These are phyloP conservation scores for Clarireedia homoeocarpa DNA, from an alignment of 2,329 filamentous ascomycete genomes.

Conservation along the genomic window DNA sequence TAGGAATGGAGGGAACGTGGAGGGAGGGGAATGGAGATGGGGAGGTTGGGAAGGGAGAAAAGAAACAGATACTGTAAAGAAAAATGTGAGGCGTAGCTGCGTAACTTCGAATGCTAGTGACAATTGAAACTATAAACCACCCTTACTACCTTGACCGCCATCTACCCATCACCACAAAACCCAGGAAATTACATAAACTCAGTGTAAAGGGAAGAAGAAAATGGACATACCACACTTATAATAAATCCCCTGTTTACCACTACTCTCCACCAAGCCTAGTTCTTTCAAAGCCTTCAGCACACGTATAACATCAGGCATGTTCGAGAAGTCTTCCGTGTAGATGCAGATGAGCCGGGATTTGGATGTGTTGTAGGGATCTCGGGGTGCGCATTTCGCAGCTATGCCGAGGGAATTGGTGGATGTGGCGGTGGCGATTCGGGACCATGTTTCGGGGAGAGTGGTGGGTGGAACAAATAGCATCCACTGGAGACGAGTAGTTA, in stretches of 20 bases:
- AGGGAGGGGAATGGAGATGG: neutral
- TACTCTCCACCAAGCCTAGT: conserved; percentile 48
- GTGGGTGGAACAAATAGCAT: conserved; percentile 56
- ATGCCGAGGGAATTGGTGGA: conserved; percentile 67
- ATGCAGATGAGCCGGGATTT: conserved; percentile 59
- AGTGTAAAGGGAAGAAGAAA: neutral
- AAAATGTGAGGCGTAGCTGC: too few relatives aligned
- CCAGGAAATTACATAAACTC: too few relatives aligned
- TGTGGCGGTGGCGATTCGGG: conserved; percentile 44
- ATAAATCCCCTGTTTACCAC: conserved; percentile 48
- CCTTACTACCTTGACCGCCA: too few relatives aligned
- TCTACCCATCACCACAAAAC: too few relatives aligned
- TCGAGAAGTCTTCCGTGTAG: conserved; percentile 68
- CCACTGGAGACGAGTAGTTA: conserved; percentile 56
- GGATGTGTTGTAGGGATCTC: conserved; percentile 29
- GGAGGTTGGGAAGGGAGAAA: neutral
- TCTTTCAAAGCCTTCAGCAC: conserved; percentile 56
- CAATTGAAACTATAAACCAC: too few relatives aligned
- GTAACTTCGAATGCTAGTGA: too few relatives aligned
- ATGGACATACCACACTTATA: conserved; percentile 50
- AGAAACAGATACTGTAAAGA: too few relatives aligned
- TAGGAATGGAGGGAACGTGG: neutral
- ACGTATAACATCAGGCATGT: conserved; percentile 59
- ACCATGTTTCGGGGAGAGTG: conserved; percentile 58
- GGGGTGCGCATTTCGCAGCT: conserved; percentile 63